A percentile compares a stretch with the other conserved stretches of the same genome.
Conservation (phyloP, 108 stramenopile species). For the Schizochytrium sp. region DNA sequence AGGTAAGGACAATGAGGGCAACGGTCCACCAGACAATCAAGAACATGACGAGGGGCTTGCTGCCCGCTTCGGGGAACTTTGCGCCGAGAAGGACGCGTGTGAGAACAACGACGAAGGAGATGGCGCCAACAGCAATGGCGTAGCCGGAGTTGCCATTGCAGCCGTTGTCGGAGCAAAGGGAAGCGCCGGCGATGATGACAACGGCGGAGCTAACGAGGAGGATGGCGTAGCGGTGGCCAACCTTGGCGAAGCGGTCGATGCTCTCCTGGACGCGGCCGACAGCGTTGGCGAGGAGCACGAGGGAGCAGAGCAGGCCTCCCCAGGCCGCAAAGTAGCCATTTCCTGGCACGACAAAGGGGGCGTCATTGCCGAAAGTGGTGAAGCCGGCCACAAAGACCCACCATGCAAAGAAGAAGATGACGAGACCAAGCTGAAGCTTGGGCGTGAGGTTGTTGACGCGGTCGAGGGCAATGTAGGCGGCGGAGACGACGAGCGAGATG, state of each 20-base stretch:
- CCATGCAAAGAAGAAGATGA: not conserved
- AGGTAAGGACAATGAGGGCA: not conserved
- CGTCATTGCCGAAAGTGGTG: not conserved
- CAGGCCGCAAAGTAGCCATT: slow-evolving; percentile 20
- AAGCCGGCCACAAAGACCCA: slow-evolving; percentile 2
- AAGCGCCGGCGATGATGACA: not conserved
- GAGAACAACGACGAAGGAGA: not conserved
- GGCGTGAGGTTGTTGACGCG: not conserved
- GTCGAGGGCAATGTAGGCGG: not conserved
- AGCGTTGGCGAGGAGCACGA: not conserved
- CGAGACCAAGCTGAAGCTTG: not conserved
- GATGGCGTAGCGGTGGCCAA: not conserved
- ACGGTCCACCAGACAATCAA: not conserved
- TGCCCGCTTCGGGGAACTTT: not conserved
- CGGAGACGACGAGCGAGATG: slow-evolving; percentile 8
- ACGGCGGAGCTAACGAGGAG: not conserved
- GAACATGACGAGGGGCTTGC: not conserved
- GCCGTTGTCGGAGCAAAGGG: not conserved
- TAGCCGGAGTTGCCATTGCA: not conserved
- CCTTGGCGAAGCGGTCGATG: slow-evolving; percentile 2
- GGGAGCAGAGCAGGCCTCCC: not conserved
- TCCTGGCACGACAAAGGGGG: not conserved
- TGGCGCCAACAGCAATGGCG: not conserved
- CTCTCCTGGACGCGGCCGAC: not conserved
- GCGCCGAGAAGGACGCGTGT: not conserved